phyloP scores from a whole-genome alignment of 2,329 filamentous ascomycete genomes.

The Trichoderma citrinoviride region DNA sequence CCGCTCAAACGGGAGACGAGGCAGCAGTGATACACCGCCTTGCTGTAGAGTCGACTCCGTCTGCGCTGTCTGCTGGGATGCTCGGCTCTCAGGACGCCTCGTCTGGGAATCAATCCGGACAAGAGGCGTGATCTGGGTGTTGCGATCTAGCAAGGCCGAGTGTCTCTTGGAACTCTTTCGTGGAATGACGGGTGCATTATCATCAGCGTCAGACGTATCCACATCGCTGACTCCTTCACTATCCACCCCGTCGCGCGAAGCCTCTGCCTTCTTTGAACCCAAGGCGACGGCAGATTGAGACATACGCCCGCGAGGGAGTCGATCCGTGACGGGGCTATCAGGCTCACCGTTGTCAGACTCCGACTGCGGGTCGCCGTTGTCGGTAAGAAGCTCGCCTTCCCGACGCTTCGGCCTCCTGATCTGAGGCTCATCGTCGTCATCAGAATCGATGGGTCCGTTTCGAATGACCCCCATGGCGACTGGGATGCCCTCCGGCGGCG shows the following conservation, averaged over 20 bases:
- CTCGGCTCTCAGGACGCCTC: constrained; percentile 25
- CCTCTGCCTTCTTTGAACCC: constrained; percentile 18
- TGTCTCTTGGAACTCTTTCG: constrained; percentile 70
- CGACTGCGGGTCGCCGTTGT: constrained; percentile 44
- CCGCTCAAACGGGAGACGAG: constrained; percentile 55
- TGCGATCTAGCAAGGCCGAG: constrained; percentile 39
- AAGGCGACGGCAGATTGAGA: constrained; percentile 14
- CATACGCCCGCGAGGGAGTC: constrained; percentile 26
- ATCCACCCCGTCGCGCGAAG: neutral
- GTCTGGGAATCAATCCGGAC: constrained; percentile 30
- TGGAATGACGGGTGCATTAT: constrained; percentile 58
- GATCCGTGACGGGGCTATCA: constrained; percentile 35
- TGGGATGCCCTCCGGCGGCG: constrained; percentile 64
- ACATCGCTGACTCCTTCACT: constrained; percentile 27
- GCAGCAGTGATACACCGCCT: constrained; percentile 26
- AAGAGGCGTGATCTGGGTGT: constrained; percentile 37
- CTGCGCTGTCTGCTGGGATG: constrained; percentile 11
- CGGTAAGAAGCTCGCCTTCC: constrained; percentile 42
- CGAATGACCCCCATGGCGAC: constrained; percentile 60
- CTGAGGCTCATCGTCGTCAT: constrained; percentile 52
- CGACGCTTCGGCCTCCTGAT: constrained; percentile 30
- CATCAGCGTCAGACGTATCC: constrained; percentile 41
- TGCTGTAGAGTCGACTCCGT: constrained; percentile 3
- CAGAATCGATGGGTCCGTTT: constrained; percentile 62
- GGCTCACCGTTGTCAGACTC: constrained; percentile 47